Conservation (phyloP, 2,329 filamentous ascomycete genomes). For the Rhynchosporium secalis region DNA sequence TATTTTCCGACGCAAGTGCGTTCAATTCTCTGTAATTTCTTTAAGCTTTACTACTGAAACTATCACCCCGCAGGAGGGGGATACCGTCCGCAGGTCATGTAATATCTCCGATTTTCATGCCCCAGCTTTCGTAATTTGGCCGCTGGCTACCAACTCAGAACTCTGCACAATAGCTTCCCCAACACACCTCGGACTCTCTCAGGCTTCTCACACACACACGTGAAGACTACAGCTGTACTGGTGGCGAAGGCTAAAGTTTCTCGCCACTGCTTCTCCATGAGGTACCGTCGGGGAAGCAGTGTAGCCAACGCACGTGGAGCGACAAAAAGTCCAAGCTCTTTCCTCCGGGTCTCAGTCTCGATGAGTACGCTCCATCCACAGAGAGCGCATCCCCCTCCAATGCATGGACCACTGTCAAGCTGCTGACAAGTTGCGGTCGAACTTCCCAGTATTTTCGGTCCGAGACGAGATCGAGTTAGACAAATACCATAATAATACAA, state of each 20-base stretch:
- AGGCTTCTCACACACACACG: constrained; percentile 63
- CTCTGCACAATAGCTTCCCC: constrained; percentile 54
- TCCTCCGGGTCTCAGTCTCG: constrained; percentile 63
- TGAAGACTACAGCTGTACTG: constrained; percentile 70
- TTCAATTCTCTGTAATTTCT: too few species aligned
- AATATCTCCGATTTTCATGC: too few species aligned
- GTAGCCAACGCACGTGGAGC: constrained; percentile 76
- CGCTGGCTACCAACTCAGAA: constrained; percentile 21
- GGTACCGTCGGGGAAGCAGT: constrained; percentile 70
- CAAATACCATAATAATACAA: constrained; percentile 87
- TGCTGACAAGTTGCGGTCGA: constrained; percentile 49
- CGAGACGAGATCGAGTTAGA: constrained; percentile 70
- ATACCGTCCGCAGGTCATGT: too few species aligned
- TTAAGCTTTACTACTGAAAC: too few species aligned
- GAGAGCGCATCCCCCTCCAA: constrained; percentile 68
- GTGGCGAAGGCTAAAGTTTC: constrained; percentile 66
- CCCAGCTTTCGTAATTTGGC: too few species aligned
- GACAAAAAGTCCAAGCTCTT: constrained; percentile 79
- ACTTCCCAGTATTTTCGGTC: constrained; percentile 64
- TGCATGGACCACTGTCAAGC: constrained; percentile 65
- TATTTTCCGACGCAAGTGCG: too few species aligned
- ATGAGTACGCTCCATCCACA: constrained; percentile 83
- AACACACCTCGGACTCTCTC: constrained; percentile 66
- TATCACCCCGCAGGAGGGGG: too few species aligned
- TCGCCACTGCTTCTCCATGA: constrained; percentile 60